Base-by-base conservation (phyloP, 805 yeast species). In the Saccharomycopsis amapae region DNA sequence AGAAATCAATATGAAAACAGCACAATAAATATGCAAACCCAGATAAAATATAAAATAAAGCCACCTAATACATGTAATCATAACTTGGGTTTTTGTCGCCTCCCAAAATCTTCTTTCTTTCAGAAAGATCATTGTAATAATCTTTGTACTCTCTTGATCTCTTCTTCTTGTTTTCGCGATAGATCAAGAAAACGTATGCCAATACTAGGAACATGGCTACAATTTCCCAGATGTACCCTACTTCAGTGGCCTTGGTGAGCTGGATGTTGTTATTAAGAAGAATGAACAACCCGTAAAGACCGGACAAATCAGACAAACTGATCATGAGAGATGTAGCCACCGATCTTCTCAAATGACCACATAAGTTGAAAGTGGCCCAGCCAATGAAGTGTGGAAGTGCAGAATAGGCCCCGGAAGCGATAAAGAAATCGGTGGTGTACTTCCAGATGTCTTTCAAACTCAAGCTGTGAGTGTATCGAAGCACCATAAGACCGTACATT, bases 241-340 rank as follows among this genome's bases (percentile, higher is more conserved):
- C n/a, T n/a, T n/a, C n/a, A n/a, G n/a, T n/a, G 4, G 38, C 38
- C 2, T 10, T 20, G 10, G 38, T 20, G n/a, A n/a, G n/a, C n/a
- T n/a, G n/a, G n/a, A n/a, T n/a, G n/a, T 12, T n/a, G 18, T 20
- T 20, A 12, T n/a, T 34, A 22, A 12, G 10, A 12, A 34, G 10
- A 10, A 77, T 60, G 54, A 68, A 79, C 1, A 82, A 69, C 3
- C 84, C 65, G 45, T 79, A 69, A 55, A 79, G 78, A 48, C 85
- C 86, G 40, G 85, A 86, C 55, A 77, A 76, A 61, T 81, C 80
- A 44, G 85, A 86, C 53, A 81, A 78, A 1, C 85, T 85, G 55
- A 81, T 73, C 55, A 76, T 78, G 66, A 73, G 71, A 1, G 78
- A 79, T 6, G 80, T 66, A 9, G 75, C 78, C 7, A 74, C 75